Base-by-base conservation (phyloP, 257 asterid species). In the Rhazya stricta region DNA sequence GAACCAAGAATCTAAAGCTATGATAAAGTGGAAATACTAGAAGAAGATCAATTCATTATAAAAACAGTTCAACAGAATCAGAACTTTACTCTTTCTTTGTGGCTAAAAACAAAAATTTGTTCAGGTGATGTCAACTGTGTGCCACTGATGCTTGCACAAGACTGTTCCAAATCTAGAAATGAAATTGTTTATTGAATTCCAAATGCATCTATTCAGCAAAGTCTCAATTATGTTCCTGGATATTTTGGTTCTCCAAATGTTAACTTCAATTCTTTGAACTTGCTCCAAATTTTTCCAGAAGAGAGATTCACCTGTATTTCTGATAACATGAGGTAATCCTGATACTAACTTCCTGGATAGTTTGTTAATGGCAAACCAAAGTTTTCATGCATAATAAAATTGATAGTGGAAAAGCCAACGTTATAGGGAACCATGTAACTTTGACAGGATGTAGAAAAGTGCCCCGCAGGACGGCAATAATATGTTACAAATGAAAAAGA, bases 401-500 rank as follows among this genome's bases (percentile, higher is more conserved):
- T 70, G n/a, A 4, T 21, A 51, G 15, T 9, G 71, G 37, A 18
- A 29, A 18, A 23, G 53, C 50, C 43, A 9, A 23, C 67, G 21
- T 27, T 4, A 39, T 21, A 53, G 45, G 32, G 25, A 10, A 54
- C 1, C 41, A 46, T 32, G 23, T 9, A 45, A 27, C 1, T 7
- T 11, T 48, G n/a, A 75, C 11, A 50, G 48, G 72, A 13, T 21
- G 6, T 5, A 1, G 25, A n/a, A 65, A 69, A 34, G 42, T 37
- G 58, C 37, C 56, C 69, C 6, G 25, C n/a, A 32, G 62, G 42
- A 56, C 23, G 61, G 19, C 50, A 63, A 11, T 21, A 11, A 63
- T 25, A 39, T 21, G 61, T 12, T 43, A 29, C 9, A 36, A 57
- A 37, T 50, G 61, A 62, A 83, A 66, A 61, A 61, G 76, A 76